These are phyloP conservation scores for Chaetoceros muelleri DNA, from an alignment of 108 stramenopile species.

Conservation along the genomic window DNA sequence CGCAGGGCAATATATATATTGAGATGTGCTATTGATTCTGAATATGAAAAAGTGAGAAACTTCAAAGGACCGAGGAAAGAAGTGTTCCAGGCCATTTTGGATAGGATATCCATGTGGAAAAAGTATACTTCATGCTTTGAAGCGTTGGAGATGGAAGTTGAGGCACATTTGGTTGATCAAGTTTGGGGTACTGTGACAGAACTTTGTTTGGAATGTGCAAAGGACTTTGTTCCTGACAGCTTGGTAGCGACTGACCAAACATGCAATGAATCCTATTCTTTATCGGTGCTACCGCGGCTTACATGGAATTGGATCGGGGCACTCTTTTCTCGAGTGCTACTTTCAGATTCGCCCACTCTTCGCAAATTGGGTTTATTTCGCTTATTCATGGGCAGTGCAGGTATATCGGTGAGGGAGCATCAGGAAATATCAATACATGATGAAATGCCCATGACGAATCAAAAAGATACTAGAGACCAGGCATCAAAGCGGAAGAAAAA, in stretches of 20 bases:
- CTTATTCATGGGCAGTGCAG: slow-evolving; percentile 42
- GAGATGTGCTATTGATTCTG: not conserved
- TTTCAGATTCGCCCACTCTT: slow-evolving; percentile 50
- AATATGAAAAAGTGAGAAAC: not conserved
- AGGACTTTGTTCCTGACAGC: not conserved
- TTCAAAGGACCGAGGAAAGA: not conserved
- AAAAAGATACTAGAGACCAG: slow-evolving; percentile 1
- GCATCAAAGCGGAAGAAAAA: slow-evolving; percentile 6
- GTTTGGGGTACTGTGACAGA: slow-evolving; percentile 59
- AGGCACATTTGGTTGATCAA: slow-evolving; percentile 73
- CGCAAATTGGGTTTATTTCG: slow-evolving; percentile 68
- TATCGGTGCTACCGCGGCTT: slow-evolving; percentile 22
- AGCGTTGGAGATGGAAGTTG: slow-evolving; percentile 77
- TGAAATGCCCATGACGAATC: not conserved
- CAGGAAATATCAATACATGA: slow-evolving; percentile 7
- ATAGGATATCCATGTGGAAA: slow-evolving; percentile 28
- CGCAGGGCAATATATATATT: not conserved
- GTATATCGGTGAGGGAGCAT: slow-evolving; percentile 14
- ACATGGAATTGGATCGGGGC: slow-evolving; percentile 55
- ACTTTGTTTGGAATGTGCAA: slow-evolving; percentile 18
- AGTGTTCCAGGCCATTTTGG: not conserved
- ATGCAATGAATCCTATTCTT: not conserved
- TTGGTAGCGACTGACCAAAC: not conserved
- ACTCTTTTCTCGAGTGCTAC: slow-evolving; percentile 42
- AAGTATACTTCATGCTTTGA: slow-evolving; percentile 64